Evolutionary conservation across 495 filamentous ascomycete genomes (phyloP), one percentile per base, ranked within the genome.

Genomic region (Xylaria scruposa): DNA sequence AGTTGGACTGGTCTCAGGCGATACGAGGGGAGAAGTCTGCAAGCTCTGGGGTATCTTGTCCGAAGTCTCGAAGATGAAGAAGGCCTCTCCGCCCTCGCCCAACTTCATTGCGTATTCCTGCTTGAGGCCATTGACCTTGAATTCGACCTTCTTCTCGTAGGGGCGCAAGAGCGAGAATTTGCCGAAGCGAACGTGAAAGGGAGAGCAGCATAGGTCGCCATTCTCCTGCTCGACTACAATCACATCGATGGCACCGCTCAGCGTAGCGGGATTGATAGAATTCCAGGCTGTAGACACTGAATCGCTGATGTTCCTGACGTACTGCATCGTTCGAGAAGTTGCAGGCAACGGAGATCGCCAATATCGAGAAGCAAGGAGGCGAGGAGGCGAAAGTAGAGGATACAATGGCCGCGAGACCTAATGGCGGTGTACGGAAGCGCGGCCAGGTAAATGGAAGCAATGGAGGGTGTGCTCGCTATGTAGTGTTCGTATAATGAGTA

Each of bases 221-320:
- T 98, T 95, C 80, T 97, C 93, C 73, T 97, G 95, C 79, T 98
- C 94, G 59, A 99, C 95, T 38, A 99, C 97, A 74, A 99, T 97
- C 70, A 99, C 96, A 84, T 99, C 96, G 82, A 99, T 98, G 74
- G 96, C 96, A 73, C 96, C 97, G 83, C 94, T 97, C 65, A 98
- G 86, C 26, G 96, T 99, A 36, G 96, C 94, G 46, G 97, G 96
- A 81, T 99, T 99, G 85, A 99, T 98, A 7, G 94, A 97, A 81
- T 98, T 98, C 96, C 96, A 99, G 78, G 96, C 96, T 84, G 97
- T 97, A 47, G 94, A 97, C 75, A 98, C 94, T 46, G 96, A 97
- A 77, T 95, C 94, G 80, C 94, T 94, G 76, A 98, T 90, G 82
- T 94, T 97, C 66, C 96, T 89, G 75, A 98, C 95, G 93, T 98